Conservation (phyloP, 148 eudicot genomes). For the Chenopodium album region DNA sequence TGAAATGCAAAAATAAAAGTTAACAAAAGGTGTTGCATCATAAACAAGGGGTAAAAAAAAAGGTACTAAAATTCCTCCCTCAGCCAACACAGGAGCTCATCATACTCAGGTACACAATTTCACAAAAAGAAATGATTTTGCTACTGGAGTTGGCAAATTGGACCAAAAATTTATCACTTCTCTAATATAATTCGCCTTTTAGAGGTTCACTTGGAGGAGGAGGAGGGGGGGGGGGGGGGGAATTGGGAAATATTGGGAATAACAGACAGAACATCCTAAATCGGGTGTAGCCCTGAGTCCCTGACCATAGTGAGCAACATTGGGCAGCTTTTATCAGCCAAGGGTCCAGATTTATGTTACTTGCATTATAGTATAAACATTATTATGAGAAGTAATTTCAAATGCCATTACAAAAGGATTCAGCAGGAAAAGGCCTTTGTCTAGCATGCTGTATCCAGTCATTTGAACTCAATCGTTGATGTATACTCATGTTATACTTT, state of each 20-base stretch:
- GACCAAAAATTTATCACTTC: too few relatives aligned
- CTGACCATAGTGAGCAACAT: background rate
- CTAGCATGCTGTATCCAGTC: background rate
- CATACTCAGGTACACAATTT: background rate
- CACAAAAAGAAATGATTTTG: too few relatives aligned
- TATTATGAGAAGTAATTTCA: background rate
- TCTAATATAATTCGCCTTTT: too few relatives aligned
- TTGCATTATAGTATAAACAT: background rate
- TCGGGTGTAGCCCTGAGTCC: too few relatives aligned
- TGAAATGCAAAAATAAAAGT: slow-evolving; percentile 37
- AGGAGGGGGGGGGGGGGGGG: too few relatives aligned
- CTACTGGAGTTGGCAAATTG: too few relatives aligned
- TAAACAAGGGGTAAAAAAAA: background rate
- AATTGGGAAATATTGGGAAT: too few relatives aligned
- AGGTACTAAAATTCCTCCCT: background rate
- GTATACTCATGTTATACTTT: background rate
- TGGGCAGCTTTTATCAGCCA: background rate
- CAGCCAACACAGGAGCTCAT: background rate
- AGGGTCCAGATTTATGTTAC: background rate
- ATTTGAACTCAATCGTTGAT: background rate
- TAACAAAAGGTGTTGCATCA: background rate
- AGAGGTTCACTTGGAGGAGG: too few relatives aligned
- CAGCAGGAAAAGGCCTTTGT: background rate
- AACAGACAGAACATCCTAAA: too few relatives aligned
- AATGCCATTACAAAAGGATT: background rate